phyloP scores from a whole-genome alignment of 805 yeast genomes.

The Yarrowia sp. region DNA sequence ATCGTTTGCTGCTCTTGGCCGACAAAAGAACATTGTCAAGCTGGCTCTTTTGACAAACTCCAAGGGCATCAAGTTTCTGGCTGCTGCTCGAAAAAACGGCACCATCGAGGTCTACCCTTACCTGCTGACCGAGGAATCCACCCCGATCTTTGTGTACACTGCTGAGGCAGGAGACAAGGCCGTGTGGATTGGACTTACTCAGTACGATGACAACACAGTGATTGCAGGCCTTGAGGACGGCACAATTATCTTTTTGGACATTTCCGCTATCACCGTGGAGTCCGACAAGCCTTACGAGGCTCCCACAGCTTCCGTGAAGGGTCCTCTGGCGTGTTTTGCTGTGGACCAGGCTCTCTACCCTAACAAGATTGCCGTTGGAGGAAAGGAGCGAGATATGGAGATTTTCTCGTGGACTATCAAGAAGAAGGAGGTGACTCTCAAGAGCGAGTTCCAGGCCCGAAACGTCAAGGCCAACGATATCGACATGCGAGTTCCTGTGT shows the following conservation, averaged over 20 bases:
- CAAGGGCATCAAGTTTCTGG: slow-evolving; percentile 7
- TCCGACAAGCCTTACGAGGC: slow-evolving; percentile 12
- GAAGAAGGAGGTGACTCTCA: slow-evolving; percentile 35
- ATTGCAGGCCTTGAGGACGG: slow-evolving; percentile 9
- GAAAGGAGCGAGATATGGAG: slow-evolving; percentile 74
- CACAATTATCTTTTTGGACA: neutral
- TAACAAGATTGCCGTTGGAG: slow-evolving; percentile 71
- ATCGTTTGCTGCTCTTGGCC: slow-evolving; percentile 44
- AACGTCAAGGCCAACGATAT: slow-evolving; percentile 79
- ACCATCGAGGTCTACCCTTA: slow-evolving; percentile 28
- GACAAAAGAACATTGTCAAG: slow-evolving; percentile 39
- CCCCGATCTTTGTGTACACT: neutral
- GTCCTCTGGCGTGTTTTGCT: slow-evolving; percentile 29
- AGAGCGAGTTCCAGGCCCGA: slow-evolving; percentile 62
- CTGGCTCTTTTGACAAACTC: slow-evolving; percentile 22
- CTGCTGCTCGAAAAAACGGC: slow-evolving; percentile 30
- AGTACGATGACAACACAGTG: slow-evolving; percentile 14
- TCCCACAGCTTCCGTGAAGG: slow-evolving; percentile 9
- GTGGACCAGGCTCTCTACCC: slow-evolving; percentile 13
- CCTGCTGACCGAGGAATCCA: slow-evolving; percentile 11
- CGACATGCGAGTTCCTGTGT: slow-evolving; percentile 78
- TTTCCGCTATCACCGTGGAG: neutral
- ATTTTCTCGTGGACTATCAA: slow-evolving; percentile 33
- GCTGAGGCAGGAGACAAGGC: neutral
- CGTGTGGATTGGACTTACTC: neutral